A percentile compares a stretch with the other conserved stretches of the same genome.
Conservation (phyloP, 768 basidiomycete genomes). For the Collybia sordida region DNA sequence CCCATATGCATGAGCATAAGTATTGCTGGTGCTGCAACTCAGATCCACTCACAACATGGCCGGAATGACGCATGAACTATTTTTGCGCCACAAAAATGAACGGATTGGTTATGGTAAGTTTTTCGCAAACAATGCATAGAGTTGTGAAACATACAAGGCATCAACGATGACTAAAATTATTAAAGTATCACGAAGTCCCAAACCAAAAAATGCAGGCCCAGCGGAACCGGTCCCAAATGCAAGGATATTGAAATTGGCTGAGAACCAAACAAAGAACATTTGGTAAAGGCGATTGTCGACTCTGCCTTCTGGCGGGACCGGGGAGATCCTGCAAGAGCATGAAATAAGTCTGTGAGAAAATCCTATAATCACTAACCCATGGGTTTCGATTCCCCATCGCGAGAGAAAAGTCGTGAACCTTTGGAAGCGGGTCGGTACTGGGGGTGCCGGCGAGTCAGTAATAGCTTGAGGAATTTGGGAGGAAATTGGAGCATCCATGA, state of each 20-base stretch:
- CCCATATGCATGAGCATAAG: not conserved
- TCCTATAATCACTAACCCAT: constrained; percentile 22
- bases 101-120: not conserved
- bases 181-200: constrained; percentile 52
- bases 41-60: constrained; percentile 53
- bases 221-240: constrained; percentile 62
- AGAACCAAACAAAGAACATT: constrained; percentile 73
- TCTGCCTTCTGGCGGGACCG: constrained; percentile 48
- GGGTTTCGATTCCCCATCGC: constrained; percentile 32
- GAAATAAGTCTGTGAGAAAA: not conserved
- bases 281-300: constrained; percentile 61
- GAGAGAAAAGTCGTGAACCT: constrained; percentile 20
- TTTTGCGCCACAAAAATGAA: not conserved
- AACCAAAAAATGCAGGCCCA: constrained; percentile 55
- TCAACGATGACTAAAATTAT: constrained; percentile 45
- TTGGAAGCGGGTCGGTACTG: not conserved
- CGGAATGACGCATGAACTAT: constrained; percentile 47
- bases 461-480: too few species aligned
- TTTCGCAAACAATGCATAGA: not conserved
- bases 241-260: constrained; percentile 66
- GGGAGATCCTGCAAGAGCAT: constrained; percentile 42
- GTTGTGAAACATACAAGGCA: constrained; percentile 34
- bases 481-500: too few species aligned
- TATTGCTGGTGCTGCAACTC: not conserved
- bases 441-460: too few species aligned